Evolutionary conservation across 768 basidiomycete genomes (phyloP), one percentile per base, ranked within the genome.

Genomic region (Neoboletus magnificus): DNA sequence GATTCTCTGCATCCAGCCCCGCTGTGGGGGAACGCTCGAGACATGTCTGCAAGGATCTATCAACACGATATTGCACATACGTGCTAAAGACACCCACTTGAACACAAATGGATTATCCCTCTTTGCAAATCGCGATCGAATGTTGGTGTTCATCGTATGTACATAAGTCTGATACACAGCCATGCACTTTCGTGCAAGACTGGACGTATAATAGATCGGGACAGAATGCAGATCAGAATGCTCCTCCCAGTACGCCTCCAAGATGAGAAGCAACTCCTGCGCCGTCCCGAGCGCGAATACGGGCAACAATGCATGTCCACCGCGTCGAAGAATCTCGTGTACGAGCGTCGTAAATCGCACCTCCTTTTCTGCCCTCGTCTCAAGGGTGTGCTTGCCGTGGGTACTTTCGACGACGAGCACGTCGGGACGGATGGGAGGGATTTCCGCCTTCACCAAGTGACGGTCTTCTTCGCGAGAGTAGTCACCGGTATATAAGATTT

Each of bases 61-160:
- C 33, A 53, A 37, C 25, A 59, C 37, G 13, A 33, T 16, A 16
- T 40, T 45, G 12, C 25, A 20, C 30, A 10, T 33, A 15, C 33
- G 8, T 36, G 39, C 20, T 8, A 7, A 65, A 57, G 46, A 30
- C 18, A 81, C 91, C 47, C 68, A 94, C 86, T 91, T 94, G 87
- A 99, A 99, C 37, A 97, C 91, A 67, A 98, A 98, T 0, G 95
- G 96, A 68, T 98, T 97, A 61, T 98, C 94, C n/a, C 92, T 82
- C 65, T 86, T 86, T 0, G 93, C 92, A 70, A 96, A 98, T 44
- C 94, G 79, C 50, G 87, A 82, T 35, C 92, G 86, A 56, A 99
- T 91, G 66, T 91, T 87, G 33, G 86, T 78, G 68, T 98, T 97
- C 93, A 99, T 98, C 5, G 94, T 91, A 70, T 96, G 93, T 57